phyloP scores from a whole-genome alignment of 139 green algal species.

The Closterium sp. region DNA sequence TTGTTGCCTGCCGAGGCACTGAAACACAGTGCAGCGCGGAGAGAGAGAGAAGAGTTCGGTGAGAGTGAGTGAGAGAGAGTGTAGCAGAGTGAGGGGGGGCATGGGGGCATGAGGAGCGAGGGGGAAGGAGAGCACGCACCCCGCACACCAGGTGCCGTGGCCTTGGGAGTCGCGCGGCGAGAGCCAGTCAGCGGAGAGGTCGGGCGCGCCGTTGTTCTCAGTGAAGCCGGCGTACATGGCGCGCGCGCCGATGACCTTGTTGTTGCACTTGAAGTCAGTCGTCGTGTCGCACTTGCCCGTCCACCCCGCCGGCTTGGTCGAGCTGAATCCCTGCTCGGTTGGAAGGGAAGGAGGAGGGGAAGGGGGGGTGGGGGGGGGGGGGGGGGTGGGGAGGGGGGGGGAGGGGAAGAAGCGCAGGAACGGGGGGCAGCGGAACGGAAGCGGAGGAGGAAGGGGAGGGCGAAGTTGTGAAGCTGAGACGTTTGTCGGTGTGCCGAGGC shows the following conservation, averaged over 20 bases:
- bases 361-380: no score
- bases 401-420: no score
- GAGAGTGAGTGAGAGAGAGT: no score
- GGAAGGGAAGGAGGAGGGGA: no score
- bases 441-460: no score
- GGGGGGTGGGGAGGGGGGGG: no score
- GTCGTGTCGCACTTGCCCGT: conserved; percentile 14
- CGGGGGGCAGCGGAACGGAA: no score
- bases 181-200: not conserved
- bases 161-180: conserved; percentile 10
- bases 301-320: not conserved
- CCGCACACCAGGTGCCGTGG: conserved; percentile 14
- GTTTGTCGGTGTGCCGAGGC: no score
- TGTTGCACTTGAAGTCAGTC: not conserved
- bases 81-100: not conserved
- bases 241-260: conserved; percentile 18
- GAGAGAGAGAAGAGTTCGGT: no score
- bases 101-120: no score
- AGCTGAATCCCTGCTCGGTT: not conserved
- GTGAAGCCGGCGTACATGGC: conserved; percentile 3
- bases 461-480: no score
- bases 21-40: not conserved
- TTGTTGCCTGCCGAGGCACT: not conserved
- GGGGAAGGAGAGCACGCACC: not conserved
- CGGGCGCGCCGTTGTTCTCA: not conserved